phyloP scores from a whole-genome alignment of 257 asterid genomes.

The Nyctanthes arbortristis region DNA sequence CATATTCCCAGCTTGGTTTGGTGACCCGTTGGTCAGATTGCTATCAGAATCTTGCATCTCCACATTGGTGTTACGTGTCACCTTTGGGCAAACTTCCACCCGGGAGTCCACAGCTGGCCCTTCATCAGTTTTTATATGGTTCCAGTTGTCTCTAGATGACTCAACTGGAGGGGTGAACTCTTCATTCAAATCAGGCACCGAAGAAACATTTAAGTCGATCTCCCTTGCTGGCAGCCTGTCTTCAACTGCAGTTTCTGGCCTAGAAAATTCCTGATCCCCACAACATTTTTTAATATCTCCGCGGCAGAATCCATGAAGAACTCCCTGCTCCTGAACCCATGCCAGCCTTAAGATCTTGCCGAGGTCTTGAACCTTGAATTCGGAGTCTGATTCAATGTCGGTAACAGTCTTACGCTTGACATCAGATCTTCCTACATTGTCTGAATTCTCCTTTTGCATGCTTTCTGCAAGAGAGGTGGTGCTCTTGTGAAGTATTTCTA shows the following conservation, averaged over 20 bases:
- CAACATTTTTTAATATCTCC: slow-evolving; percentile 43
- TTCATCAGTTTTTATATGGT: slow-evolving; percentile 48
- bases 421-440: slow-evolving; percentile 55
- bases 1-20: slow-evolving; percentile 40
- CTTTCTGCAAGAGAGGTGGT: slow-evolving; percentile 28
- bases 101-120: slow-evolving; percentile 59
- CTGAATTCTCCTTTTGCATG: slow-evolving; percentile 45
- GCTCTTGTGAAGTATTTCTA: slow-evolving; percentile 60
- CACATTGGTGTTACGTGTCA: slow-evolving; percentile 43
- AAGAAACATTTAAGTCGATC: slow-evolving; percentile 73
- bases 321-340: slow-evolving; percentile 65
- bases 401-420: slow-evolving; percentile 38
- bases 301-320: slow-evolving; percentile 49
- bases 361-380: slow-evolving; percentile 82
- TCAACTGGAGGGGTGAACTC: slow-evolving; percentile 71
- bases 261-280: slow-evolving; percentile 22
- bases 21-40: slow-evolving; percentile 81
- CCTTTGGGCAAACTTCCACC: slow-evolving; percentile 50
- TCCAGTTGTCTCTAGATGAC: slow-evolving; percentile 66
- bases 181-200: slow-evolving; percentile 83
- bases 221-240: slow-evolving; percentile 50
- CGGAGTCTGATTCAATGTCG: slow-evolving; percentile 63
- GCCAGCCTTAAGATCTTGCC: slow-evolving; percentile 69
- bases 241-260: slow-evolving; percentile 42
- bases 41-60: slow-evolving; percentile 84